phyloP scores from a whole-genome alignment of 2,329 filamentous ascomycete species.

The Xylariomycetidae sp. region DNA sequence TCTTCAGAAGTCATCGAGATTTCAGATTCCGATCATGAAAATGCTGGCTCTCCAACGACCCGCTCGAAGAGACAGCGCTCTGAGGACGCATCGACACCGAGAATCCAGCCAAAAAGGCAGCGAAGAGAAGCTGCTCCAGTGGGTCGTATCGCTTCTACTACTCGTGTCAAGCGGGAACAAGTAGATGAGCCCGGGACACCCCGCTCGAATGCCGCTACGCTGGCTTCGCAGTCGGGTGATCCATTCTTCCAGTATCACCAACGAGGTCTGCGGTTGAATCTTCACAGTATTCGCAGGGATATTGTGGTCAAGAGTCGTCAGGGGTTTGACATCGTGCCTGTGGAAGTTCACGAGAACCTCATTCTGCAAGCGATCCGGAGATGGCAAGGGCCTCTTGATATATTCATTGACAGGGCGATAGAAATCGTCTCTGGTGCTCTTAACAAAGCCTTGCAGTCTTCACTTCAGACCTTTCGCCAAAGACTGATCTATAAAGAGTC shows the following conservation, averaged over 20 bases:
- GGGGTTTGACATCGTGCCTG: conserved; percentile 53
- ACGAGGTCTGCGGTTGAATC: conserved; percentile 1
- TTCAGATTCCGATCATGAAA: conserved; percentile 24
- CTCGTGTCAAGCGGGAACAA: too few relatives aligned
- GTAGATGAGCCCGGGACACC: too few relatives aligned
- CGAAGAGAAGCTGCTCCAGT: too few relatives aligned
- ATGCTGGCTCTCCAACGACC: too few relatives aligned
- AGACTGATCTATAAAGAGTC: conserved; percentile 43
- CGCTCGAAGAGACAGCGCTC: too few relatives aligned
- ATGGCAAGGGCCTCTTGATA: conserved; percentile 49
- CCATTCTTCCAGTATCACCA: neutral
- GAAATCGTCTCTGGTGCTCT: conserved; percentile 40
- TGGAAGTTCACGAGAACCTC: conserved; percentile 53
- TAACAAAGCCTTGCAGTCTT: conserved; percentile 35
- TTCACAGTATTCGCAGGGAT: conserved; percentile 45
- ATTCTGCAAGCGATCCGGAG: conserved; percentile 47
- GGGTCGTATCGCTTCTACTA: too few relatives aligned
- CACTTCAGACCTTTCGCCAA: conserved; percentile 41
- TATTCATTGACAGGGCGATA: conserved; percentile 23
- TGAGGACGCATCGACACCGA: too few relatives aligned
- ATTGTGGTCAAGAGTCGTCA: conserved; percentile 48
- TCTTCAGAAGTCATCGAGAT: conserved; percentile 1
- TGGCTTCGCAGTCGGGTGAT: too few relatives aligned
- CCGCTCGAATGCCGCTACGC: too few relatives aligned
- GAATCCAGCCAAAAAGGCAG: too few relatives aligned